Evolutionary conservation across 495 filamentous ascomycete species (phyloP), one percentile per base, ranked within the genome.

Genomic region (Tuber calosporum): DNA sequence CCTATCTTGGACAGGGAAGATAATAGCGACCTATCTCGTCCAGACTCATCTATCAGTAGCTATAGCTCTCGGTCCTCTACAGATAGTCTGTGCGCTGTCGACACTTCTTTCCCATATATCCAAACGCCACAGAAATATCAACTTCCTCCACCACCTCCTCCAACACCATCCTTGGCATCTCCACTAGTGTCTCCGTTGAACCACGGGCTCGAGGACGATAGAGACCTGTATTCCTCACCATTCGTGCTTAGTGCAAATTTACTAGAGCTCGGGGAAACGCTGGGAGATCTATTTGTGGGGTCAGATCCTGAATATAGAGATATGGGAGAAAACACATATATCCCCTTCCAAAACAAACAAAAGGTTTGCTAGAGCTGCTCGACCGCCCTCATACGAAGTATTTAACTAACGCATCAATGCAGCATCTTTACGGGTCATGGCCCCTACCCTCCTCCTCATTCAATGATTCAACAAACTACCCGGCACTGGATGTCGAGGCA

Each of bases 1-100:
- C 76, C 76, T 41, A 78, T 78, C 17, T 71, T 78, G 45, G 75
- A 78, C 36, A 77, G 76, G 40, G 70, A 73, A 36, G 75, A 77
- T 42, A 68, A 78, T 38, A 78, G 75, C 38, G 76, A 78, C 40
- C 74, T 78, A 68, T 78, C 75, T 30, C 75, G 74, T 8, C 71
- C 75, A 20, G 76, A 77, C 39, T 78, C 76, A 26, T 77, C 74
- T 19, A 78, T 70, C 76, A 77, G 76, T 30, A 78, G 76, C 71
- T 78, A 75, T 17, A 62, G 69, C 37, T 70, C 75, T n/a, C 38
- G 37, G 62, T 75, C 53, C 72, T 74, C 68, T 4, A 45, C 76
- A 68, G 76, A 74, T 73, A 77, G 75, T 68, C 36, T 48, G 66
- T 73, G 58, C 39, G 68, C 70, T 42, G 58, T 68, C 19, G 77